A percentile compares a stretch with the other conserved stretches of the same genome.
Conservation (phyloP, 2,329 filamentous ascomycete genomes). For the Fonsecaea monophora region DNA sequence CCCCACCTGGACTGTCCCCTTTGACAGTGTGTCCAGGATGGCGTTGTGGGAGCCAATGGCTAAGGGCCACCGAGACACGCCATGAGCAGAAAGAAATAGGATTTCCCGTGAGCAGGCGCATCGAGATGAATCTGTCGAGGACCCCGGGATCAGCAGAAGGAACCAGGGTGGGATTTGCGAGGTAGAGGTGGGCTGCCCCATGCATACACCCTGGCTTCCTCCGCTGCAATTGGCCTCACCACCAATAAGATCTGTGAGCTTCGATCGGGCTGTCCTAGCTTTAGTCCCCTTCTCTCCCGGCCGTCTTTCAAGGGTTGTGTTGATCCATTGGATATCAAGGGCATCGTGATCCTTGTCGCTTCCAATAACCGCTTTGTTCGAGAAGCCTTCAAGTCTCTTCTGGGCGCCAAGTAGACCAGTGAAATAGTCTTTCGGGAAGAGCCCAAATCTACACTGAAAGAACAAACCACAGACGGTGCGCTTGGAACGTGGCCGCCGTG, state of each 20-base stretch:
- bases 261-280: conserved; percentile 22
- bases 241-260: conserved; percentile 10
- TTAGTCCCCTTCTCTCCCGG: background rate
- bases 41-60: conserved; percentile 10
- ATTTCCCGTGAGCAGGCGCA: conserved; percentile 2
- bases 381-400: conserved; percentile 24
- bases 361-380: conserved; percentile 27
- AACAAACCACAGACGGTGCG: conserved; percentile 26
- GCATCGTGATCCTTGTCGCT: conserved; percentile 12
- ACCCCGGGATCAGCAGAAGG: conserved; percentile 7
- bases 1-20: conserved; percentile 4
- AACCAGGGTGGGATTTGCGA: conserved; percentile 9
- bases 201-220: background rate
- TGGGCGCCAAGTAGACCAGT: conserved; percentile 21
- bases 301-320: background rate
- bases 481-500: conserved; percentile 24
- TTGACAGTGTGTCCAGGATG: conserved; percentile 3
- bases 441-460: conserved; percentile 1
- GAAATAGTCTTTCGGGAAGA: conserved; percentile 1
- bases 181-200: background rate
- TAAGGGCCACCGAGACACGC: conserved; percentile 7
- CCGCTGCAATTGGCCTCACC: background rate
- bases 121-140: conserved; percentile 12
- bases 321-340: background rate
- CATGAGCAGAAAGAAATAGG: conserved; percentile 16